These are phyloP conservation scores for Eragrostis curvula DNA, from an alignment of 176 grass and related monocot species.

Conservation along the genomic window DNA sequence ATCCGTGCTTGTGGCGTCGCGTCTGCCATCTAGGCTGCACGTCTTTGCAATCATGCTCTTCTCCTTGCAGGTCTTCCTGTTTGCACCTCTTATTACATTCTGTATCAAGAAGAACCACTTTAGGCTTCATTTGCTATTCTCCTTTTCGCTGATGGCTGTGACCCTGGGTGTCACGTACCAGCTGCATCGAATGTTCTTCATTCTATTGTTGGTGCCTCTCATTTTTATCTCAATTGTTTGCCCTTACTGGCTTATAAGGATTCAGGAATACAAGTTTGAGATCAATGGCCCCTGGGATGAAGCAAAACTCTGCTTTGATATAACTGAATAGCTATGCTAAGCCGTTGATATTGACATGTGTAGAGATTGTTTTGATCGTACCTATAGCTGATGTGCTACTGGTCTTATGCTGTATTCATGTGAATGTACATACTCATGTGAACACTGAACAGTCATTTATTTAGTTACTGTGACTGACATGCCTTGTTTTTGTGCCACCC, in stretches of 20 bases:
- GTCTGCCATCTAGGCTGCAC: conserved; percentile 77
- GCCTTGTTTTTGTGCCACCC: neutral
- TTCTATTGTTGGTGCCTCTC: conserved; percentile 60
- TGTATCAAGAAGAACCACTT: conserved; percentile 93
- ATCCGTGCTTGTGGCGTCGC: conserved; percentile 87
- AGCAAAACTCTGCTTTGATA: conserved; percentile 99
- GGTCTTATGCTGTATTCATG: neutral
- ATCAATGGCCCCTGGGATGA: conserved; percentile 97
- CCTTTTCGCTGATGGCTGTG: conserved; percentile 59
- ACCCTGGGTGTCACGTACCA: conserved; percentile 66
- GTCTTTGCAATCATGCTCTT: conserved; percentile 95
- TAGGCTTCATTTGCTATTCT: conserved; percentile 73
- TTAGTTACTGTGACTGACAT: neutral
- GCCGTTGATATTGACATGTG: neutral
- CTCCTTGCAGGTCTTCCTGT: conserved; percentile 91
- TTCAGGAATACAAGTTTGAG: conserved; percentile 99
- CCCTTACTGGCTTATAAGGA: conserved; percentile 92
- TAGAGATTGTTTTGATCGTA: conserved; percentile 29
- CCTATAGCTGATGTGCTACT: neutral
- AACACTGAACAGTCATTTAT: neutral
- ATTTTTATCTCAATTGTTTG: conserved; percentile 84
- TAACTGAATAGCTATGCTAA: conserved; percentile 53
- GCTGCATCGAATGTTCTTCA: conserved; percentile 78
- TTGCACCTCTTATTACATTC: conserved; percentile 84
- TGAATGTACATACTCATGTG: conserved; percentile 23